phyloP scores from a whole-genome alignment of 1,139 yeast genomes.

The Magnusiomyces paraingens region DNA sequence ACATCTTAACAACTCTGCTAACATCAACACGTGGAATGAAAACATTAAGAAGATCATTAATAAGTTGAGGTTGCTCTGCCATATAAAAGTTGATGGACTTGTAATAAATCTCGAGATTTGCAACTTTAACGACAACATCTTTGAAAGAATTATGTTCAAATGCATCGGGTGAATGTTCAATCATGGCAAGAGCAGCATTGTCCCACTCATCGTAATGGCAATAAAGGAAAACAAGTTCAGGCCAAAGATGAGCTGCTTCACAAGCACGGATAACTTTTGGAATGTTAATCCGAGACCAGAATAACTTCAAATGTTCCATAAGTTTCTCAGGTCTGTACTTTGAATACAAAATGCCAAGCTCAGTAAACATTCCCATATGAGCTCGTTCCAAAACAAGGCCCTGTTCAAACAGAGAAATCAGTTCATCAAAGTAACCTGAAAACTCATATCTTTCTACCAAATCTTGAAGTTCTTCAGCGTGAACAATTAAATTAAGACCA shows the following conservation, averaged over 20 bases:
- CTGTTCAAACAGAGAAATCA: constrained; percentile 87
- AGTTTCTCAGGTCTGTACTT: constrained; percentile 88
- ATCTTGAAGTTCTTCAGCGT: constrained; percentile 94
- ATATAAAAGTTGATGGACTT: constrained; percentile 94
- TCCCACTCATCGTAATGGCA: constrained; percentile 99
- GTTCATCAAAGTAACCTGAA: constrained; percentile 87
- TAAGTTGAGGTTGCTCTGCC: constrained; percentile 83
- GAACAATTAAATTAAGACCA: constrained; percentile 93
- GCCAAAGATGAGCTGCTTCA: constrained; percentile 92
- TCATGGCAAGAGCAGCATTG: constrained; percentile 96
- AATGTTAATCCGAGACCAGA: constrained; percentile 97
- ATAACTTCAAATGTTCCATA: constrained; percentile 92
- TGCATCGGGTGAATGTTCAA: constrained; percentile 87
- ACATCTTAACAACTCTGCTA: constrained; percentile 91
- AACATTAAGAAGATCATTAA: constrained; percentile 79
- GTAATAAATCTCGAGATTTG: constrained; percentile 94
- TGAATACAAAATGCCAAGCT: constrained; percentile 82
- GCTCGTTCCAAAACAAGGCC: constrained; percentile 97
- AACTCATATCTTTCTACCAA: constrained; percentile 81
- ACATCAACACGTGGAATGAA: constrained; percentile 90
- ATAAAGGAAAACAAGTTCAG: constrained; percentile 90
- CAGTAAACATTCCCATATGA: constrained; percentile 99
- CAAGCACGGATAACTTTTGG: constrained; percentile 95
- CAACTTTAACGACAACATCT: constrained; percentile 89
- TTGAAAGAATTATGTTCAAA: constrained; percentile 92